Conservation (phyloP, 257 asterid species). For the Solanum neorickii region DNA sequence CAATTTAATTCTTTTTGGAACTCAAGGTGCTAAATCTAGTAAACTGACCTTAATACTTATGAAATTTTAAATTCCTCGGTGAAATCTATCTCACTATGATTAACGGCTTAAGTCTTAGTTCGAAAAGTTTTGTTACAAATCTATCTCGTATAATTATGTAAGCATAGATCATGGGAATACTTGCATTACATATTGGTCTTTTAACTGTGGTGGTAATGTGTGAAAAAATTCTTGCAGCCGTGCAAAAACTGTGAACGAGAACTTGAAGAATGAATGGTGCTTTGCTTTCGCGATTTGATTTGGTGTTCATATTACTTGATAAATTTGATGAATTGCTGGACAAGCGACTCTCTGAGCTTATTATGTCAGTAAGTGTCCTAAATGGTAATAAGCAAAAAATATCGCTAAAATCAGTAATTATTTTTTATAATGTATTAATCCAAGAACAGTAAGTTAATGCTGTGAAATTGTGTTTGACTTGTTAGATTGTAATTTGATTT, state of each 20-base stretch:
- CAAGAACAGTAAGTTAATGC: neutral
- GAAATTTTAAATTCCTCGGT: too few species aligned
- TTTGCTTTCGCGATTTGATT: constrained; percentile 90
- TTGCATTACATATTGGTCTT: neutral
- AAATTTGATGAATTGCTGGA: constrained; percentile 90
- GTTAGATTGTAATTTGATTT: neutral
- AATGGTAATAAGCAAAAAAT: too few species aligned
- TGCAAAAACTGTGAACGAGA: constrained; percentile 97
- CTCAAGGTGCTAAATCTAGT: too few species aligned
- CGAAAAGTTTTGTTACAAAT: neutral
- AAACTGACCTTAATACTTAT: too few species aligned
- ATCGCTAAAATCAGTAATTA: too few species aligned
- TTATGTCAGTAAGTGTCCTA: constrained; percentile 71
- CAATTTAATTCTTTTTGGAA: too few species aligned
- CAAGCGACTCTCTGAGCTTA: constrained; percentile 90
- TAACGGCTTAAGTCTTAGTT: too few species aligned
- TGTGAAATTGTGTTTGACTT: neutral
- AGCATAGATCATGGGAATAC: neutral
- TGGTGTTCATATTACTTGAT: constrained; percentile 96
- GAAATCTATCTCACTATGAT: too few species aligned
- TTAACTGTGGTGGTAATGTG: neutral
- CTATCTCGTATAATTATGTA: neutral
- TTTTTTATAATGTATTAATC: too few species aligned
- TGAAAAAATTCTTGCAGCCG: constrained; percentile 53
- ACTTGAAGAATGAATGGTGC: constrained; percentile 88